phyloP scores from a whole-genome alignment of 2,329 filamentous ascomycete species.

The Penicillium frequentans region DNA sequence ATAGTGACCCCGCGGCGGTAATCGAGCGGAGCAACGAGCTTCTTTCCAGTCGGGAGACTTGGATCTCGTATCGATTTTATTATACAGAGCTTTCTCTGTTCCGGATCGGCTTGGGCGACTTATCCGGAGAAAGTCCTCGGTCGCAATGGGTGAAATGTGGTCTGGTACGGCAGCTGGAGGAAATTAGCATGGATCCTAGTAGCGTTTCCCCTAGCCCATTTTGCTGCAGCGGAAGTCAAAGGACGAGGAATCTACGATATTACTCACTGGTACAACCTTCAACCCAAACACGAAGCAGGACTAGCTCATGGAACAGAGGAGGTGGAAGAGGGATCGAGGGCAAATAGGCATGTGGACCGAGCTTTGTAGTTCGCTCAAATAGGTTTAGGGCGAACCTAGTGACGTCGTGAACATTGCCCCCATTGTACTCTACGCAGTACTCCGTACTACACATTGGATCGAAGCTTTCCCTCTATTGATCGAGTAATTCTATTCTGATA shows the following conservation, averaged over 20 bases:
- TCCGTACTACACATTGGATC: background rate
- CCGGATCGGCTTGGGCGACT: background rate
- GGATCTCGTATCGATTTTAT: too few relatives aligned
- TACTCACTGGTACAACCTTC: background rate
- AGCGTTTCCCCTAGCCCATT: constrained; percentile 3
- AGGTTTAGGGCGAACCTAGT: constrained; percentile 26
- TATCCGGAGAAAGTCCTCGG: background rate
- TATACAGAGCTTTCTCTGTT: background rate
- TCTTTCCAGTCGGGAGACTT: background rate
- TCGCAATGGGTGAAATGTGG: constrained; percentile 11
- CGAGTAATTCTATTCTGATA: background rate
- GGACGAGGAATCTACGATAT: background rate
- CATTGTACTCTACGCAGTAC: background rate
- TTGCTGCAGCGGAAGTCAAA: constrained; percentile 1
- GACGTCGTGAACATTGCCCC: constrained; percentile 29
- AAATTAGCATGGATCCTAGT: constrained; percentile 13
- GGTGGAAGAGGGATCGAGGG: constrained; percentile 11
- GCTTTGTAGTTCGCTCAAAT: constrained; percentile 17
- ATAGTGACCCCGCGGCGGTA: constrained; percentile 8
- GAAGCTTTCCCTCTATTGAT: background rate
- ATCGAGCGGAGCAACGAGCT: background rate
- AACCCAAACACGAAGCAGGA: background rate
- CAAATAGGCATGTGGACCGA: constrained; percentile 27
- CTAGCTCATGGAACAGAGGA: constrained; percentile 3
- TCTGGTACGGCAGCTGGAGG: constrained; percentile 10